phyloP scores from a whole-genome alignment of 23 red algal genomes.

The Cyanidiococcus yangmingshanensis region DNA sequence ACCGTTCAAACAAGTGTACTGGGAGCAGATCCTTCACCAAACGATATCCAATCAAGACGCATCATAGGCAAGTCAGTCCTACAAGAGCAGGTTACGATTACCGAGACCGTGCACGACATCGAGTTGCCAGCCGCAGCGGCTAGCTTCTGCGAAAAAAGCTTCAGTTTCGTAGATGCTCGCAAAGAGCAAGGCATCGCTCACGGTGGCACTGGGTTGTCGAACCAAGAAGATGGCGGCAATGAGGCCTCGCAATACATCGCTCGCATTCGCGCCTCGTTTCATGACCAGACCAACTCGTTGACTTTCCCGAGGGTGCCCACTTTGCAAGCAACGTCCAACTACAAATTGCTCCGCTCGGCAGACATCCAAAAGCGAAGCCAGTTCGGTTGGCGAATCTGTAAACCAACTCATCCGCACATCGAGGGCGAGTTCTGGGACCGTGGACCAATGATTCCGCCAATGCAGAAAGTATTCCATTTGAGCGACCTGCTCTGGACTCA shows the following conservation, averaged over 20 bases:
- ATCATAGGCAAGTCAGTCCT: too few relatives aligned
- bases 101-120: constrained; percentile 2
- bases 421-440: not conserved
- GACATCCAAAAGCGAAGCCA: not conserved
- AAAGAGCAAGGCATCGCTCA: not conserved
- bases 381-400: not conserved
- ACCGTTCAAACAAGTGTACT: too few relatives aligned
- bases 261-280: not conserved
- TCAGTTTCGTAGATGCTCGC: not conserved
- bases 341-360: not conserved
- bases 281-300: not conserved
- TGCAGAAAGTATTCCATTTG: not conserved
- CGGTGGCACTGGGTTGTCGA: not conserved
- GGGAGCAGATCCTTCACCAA: too few relatives aligned
- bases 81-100: not conserved
- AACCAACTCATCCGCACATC: not conserved
- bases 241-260: not conserved
- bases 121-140: not conserved
- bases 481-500: not conserved
- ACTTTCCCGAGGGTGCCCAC: not conserved
- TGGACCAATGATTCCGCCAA: not conserved
- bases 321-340: not conserved
- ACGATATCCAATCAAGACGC: too few relatives aligned
- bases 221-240: constrained; percentile 11
- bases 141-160: not conserved